These are phyloP conservation scores for Coprinellus micaceus DNA, from an alignment of 768 basidiomycete genomes.

Conservation along the genomic window DNA sequence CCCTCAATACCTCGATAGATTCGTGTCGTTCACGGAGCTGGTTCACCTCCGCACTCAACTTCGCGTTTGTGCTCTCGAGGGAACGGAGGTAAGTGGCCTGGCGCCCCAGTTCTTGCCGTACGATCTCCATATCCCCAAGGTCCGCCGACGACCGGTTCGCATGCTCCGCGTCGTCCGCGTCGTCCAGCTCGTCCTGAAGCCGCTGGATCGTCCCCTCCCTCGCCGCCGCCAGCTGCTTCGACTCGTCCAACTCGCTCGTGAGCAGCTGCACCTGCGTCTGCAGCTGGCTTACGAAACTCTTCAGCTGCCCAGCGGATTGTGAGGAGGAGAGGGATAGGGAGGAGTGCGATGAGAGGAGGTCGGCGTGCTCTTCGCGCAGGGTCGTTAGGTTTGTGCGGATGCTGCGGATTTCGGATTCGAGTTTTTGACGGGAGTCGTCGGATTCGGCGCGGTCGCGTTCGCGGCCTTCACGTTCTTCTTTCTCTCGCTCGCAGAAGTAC, in stretches of 20 bases:
- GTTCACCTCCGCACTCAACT: constrained; percentile 61
- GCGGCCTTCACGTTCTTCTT: constrained; percentile 65
- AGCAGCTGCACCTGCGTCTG: constrained; percentile 43
- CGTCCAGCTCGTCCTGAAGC: no score
- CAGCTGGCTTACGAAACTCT: constrained; percentile 47
- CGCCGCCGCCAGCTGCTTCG: no score
- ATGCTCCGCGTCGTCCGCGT: no score
- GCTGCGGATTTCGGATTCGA: constrained; percentile 48
- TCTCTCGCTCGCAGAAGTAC: constrained; percentile 65
- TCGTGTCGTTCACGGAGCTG: constrained; percentile 73
- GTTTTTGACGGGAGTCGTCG: constrained; percentile 43
- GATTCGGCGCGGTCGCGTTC: constrained; percentile 49
- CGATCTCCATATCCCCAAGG: no score
- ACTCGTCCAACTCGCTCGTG: constrained; percentile 58
- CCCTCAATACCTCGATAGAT: no score
- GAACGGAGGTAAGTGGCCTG: no score
- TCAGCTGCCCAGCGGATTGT: constrained; percentile 49
- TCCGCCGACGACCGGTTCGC: no score
- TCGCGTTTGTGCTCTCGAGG: no score
- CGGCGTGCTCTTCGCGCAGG: constrained; percentile 56
- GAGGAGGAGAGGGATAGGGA: constrained; percentile 43
- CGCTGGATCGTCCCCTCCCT: no score
- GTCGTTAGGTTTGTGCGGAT: constrained; percentile 46
- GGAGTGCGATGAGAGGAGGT: constrained; percentile 56
- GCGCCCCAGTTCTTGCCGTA: no score